Conservation (phyloP, 139 green algal genomes). For the Volvox africanus region DNA sequence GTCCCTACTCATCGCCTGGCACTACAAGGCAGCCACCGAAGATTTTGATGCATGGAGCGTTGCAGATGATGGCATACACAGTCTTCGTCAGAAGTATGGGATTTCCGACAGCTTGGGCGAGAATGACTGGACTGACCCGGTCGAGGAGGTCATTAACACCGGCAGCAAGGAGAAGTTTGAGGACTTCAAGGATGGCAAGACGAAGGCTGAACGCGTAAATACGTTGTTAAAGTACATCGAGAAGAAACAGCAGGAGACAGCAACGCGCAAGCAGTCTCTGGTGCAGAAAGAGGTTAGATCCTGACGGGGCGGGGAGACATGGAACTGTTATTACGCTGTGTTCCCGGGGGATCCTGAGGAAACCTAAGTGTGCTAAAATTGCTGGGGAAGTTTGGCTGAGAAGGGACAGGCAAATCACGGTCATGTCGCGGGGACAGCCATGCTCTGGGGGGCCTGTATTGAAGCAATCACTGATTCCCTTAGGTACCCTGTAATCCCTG, state of each 20-base stretch:
- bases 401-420: too few species aligned
- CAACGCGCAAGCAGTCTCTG: too few species aligned
- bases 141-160: neutral
- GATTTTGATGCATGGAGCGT: neutral
- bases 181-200: neutral
- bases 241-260: neutral
- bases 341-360: too few species aligned
- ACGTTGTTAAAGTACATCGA: neutral
- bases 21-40: neutral
- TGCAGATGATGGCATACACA: neutral
- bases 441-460: too few species aligned
- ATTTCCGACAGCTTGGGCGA: neutral
- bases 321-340: too few species aligned
- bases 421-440: too few species aligned
- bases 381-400: too few species aligned
- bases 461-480: too few species aligned
- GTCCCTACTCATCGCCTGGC: neutral
- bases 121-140: conserved; percentile 3
- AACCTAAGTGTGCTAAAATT: too few species aligned
- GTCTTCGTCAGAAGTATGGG: neutral
- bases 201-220: neutral
- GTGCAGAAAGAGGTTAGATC: too few species aligned
- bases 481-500: too few species aligned
- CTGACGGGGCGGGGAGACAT: too few species aligned
- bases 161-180: neutral